Evolutionary conservation across 2,329 filamentous ascomycete genomes (phyloP).

Genomic region (Ophiostoma triangulosporum): DNA sequence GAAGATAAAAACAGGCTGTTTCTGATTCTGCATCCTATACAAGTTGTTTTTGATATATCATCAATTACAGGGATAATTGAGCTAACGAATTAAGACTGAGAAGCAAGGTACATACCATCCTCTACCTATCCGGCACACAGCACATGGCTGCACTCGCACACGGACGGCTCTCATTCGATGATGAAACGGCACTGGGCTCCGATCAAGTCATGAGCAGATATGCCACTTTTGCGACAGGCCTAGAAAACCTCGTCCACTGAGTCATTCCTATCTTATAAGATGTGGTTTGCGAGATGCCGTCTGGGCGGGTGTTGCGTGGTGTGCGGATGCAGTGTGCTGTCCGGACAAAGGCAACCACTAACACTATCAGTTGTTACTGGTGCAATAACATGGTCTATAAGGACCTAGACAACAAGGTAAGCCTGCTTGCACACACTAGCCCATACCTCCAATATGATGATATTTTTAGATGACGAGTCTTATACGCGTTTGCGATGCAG

Average conservation of each 20-base stretch:
- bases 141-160: background rate
- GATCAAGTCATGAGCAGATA: conserved; percentile 66
- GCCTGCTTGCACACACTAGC: conserved; percentile 1
- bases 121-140: background rate
- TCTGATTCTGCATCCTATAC: conserved; percentile 54
- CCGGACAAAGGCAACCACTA: background rate
- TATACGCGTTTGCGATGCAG: conserved; percentile 60
- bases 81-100: background rate
- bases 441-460: conserved; percentile 28
- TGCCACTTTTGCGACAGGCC: conserved; percentile 90
- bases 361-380: too few species aligned
- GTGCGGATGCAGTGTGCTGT: too few species aligned
- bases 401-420: conserved; percentile 10
- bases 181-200: conserved; percentile 98
- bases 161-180: conserved; percentile 31
- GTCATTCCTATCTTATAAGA: conserved; percentile 13
- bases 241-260: conserved; percentile 99
- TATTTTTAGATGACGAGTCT: conserved; percentile 64
- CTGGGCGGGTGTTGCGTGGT: background rate
- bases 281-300: background rate
- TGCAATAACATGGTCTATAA: too few species aligned
- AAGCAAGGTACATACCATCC: background rate
- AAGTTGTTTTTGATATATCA: too few species aligned
- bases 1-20: conserved; percentile 79
- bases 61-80: too few species aligned